Percentiles rank a stretch among this genome's conserved stretches.
phyloP scores from a whole-genome alignment of 1,139 yeast species.

The Neolecta irregularis region DNA sequence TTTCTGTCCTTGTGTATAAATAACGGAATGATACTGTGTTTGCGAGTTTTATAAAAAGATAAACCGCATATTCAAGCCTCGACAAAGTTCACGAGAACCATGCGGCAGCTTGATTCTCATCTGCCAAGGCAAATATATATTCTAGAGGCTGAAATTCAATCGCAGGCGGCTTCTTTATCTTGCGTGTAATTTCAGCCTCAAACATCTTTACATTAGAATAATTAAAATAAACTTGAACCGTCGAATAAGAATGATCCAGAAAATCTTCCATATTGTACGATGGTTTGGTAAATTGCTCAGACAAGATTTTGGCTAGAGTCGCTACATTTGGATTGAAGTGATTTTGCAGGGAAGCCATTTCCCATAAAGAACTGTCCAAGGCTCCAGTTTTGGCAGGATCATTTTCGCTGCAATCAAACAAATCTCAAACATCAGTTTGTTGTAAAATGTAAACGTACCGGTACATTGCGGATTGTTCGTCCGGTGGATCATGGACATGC shows the following conservation, averaged over 20 bases:
- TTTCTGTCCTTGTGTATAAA: no score
- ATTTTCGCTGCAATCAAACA: conserved; percentile 44
- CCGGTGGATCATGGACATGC: conserved; percentile 77
- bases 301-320: conserved; percentile 71
- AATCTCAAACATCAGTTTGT: conserved; percentile 32
- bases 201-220: conserved; percentile 57
- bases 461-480: conserved; percentile 23
- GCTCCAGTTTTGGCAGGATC: conserved; percentile 76
- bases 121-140: background rate
- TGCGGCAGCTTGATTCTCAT: no score
- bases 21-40: no score
- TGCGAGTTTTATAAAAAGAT: no score
- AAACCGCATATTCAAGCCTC: no score
- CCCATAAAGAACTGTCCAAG: conserved; percentile 81
- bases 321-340: conserved; percentile 96
- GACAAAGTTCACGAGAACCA: no score
- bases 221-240: conserved; percentile 67
- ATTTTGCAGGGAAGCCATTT: conserved; percentile 58
- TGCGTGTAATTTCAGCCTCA: conserved; percentile 59
- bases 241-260: conserved; percentile 73
- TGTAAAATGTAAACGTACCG: conserved; percentile 5
- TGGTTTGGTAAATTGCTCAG: conserved; percentile 80
- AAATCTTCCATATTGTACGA: conserved; percentile 85
- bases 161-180: conserved; percentile 55
- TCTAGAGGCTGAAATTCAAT: conserved; percentile 37